Base-by-base conservation (phyloP, 2,329 filamentous ascomycete genomes). In the Dendryphion nanum region DNA sequence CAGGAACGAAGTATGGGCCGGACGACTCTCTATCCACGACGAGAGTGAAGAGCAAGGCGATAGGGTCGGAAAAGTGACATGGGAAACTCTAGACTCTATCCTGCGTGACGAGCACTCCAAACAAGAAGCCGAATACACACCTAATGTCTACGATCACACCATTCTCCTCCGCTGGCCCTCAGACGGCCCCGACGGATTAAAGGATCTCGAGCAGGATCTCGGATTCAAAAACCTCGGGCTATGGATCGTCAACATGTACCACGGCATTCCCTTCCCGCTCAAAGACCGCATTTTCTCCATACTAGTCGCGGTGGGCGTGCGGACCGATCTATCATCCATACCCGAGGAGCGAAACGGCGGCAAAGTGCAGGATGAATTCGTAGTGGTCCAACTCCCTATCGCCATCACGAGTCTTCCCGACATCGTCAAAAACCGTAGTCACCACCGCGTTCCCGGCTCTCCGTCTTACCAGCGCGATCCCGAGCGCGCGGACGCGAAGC, bases 251-350 rank as follows among this genome's bases (percentile, higher is more conserved):
- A 81, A 87, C 66, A 85, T 85, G 73, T 75, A 75, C 38, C 85
- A 89, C 59, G 70, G 71, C 31, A 72, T 89, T 21, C 76, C 76
- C 0, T 67, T 71, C 3, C 72, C 79, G n/a, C 68, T 88, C 6
- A 72, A 74, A 41, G 76, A 82, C 45, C 79, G 85, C 34, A 75
- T 78, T 2, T 89, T 89, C 49, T 75, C 81, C 13, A 79, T 83
- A 2, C 59, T 89, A 34, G 78, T 86, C 56, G 67, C 85, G 38
- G 79, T 79, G 8, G 67, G 71, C 26, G 30, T 39, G 2, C 53
- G 69, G n/a, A 57, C 61, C 1, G 46, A 39, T 7, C 19, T 31
- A 10, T 29, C 30, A n/a, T 18, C 23, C 23, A 6, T 30, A 5
- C 14, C 33, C 2, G 19, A 18, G 14, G 18, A 4, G 17, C 35